These are phyloP conservation scores for Puccinia hordei DNA, from an alignment of 1,284 basidiomycete species.

Conservation along the genomic window DNA sequence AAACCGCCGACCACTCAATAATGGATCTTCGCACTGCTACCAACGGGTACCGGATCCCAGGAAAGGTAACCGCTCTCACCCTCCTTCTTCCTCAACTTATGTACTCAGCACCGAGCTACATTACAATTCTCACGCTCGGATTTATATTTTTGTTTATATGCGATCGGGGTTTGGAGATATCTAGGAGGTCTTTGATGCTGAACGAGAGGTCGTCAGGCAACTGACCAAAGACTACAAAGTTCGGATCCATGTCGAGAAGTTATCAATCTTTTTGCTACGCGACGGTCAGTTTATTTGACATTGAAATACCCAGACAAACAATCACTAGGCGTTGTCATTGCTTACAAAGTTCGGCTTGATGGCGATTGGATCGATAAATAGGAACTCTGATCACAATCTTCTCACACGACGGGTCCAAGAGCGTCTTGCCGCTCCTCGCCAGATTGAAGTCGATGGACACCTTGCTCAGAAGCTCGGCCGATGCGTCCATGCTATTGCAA, in stretches of 20 bases:
- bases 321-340: background rate
- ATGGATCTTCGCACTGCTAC: background rate
- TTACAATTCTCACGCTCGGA: background rate
- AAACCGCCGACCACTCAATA: background rate
- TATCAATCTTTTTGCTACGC: slow-evolving; percentile 47
- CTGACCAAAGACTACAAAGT: slow-evolving; percentile 43
- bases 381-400: slow-evolving; percentile 53
- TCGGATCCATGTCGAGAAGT: slow-evolving; percentile 44
- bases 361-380: background rate
- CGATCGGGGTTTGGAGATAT: background rate
- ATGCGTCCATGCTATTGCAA: slow-evolving; percentile 53
- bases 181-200: slow-evolving; percentile 45
- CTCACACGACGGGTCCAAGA: slow-evolving; percentile 41
- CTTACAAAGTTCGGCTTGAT: background rate
- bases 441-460: slow-evolving; percentile 51
- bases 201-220: slow-evolving; percentile 29
- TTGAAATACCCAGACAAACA: too few species aligned
- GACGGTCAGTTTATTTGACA: slow-evolving; percentile 33
- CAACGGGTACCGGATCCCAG: background rate
- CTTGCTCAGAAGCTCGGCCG: slow-evolving; percentile 50
- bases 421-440: slow-evolving; percentile 38
- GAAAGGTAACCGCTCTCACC: background rate
- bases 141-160: background rate
- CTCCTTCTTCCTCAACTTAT: background rate
- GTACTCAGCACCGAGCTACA: background rate